These are phyloP conservation scores for Colletotrichum neosansevieriae DNA, from an alignment of 2,329 filamentous ascomycete genomes.

Conservation along the genomic window DNA sequence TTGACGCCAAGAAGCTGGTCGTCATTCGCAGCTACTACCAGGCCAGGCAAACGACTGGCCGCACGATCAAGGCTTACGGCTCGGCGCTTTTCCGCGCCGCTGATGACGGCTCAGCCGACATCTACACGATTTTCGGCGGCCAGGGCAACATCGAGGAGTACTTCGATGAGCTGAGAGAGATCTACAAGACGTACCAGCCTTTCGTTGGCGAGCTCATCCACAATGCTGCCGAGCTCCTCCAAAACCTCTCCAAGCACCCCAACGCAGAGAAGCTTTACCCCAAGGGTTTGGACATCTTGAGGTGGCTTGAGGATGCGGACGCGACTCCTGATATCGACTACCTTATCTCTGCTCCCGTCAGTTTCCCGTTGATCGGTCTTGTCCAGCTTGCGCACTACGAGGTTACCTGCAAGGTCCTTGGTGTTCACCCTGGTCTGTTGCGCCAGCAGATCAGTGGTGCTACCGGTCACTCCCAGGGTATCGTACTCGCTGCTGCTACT, in stretches of 20 bases:
- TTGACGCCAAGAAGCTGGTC: slow-evolving; percentile 90
- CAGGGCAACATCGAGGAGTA: slow-evolving; percentile 99
- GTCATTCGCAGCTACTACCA: slow-evolving; percentile 94
- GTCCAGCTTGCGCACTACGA: slow-evolving; percentile 97
- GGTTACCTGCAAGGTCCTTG: slow-evolving; percentile 91
- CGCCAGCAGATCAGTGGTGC: slow-evolving; percentile 87
- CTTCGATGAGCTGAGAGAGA: slow-evolving; percentile 94
- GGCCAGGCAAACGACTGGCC: slow-evolving; percentile 84
- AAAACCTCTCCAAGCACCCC: slow-evolving; percentile 83
- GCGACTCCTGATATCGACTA: slow-evolving; percentile 95
- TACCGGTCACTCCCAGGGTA: slow-evolving; percentile 96
- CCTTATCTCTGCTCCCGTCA: slow-evolving; percentile 93
- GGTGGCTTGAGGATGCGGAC: slow-evolving; percentile 91
- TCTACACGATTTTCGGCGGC: slow-evolving; percentile 96
- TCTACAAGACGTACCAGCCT: slow-evolving; percentile 90
- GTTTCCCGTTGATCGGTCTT: slow-evolving; percentile 93
- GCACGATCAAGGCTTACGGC: slow-evolving; percentile 91
- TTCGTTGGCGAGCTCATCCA: slow-evolving; percentile 90
- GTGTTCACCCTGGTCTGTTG: slow-evolving; percentile 88
- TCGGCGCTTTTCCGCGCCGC: slow-evolving; percentile 93
- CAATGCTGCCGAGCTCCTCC: slow-evolving; percentile 87
- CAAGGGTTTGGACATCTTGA: slow-evolving; percentile 95
- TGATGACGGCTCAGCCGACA: slow-evolving; percentile 82
- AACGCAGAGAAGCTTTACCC: slow-evolving; percentile 94
- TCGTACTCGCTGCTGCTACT: slow-evolving; percentile 92